These are phyloP conservation scores for Chenopodium quinoa DNA, from an alignment of 148 eudicot genomes.

Conservation along the genomic window DNA sequence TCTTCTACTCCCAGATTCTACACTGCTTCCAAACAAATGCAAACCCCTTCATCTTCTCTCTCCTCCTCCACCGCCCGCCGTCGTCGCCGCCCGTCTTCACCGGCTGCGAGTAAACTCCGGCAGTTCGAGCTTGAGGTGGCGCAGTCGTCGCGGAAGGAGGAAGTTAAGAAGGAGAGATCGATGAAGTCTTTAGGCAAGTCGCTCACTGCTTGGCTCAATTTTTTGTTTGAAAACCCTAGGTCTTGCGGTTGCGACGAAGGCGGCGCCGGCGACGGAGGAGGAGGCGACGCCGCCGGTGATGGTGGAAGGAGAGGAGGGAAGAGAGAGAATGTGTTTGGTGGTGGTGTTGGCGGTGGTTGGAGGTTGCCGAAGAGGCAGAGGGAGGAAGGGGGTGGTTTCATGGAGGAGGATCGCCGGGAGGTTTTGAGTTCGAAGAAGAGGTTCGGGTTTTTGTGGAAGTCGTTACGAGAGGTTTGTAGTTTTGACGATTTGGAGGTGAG, in stretches of 20 bases:
- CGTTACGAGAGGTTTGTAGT: slow-evolving; percentile 75
- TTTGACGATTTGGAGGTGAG: slow-evolving; percentile 86
- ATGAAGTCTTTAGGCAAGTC: slow-evolving; percentile 65
- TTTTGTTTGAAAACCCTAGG: slow-evolving; percentile 73
- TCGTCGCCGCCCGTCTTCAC: slow-evolving; percentile 23
- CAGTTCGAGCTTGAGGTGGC: slow-evolving; percentile 71
- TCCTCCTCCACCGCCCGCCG: slow-evolving; percentile 32
- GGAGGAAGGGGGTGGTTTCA: slow-evolving; percentile 34
- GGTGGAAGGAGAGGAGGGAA: slow-evolving; percentile 46
- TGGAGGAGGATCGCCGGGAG: slow-evolving; percentile 8
- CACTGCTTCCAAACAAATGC: slow-evolving; percentile 47
- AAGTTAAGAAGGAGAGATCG: slow-evolving; percentile 54
- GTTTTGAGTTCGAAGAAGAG: slow-evolving; percentile 25
- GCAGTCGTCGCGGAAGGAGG: slow-evolving; percentile 62
- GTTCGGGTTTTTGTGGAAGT: slow-evolving; percentile 44
- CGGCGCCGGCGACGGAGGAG: slow-evolving; percentile 19
- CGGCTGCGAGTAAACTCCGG: slow-evolving; percentile 45
- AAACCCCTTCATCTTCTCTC: slow-evolving; percentile 43
- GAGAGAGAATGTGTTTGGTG: slow-evolving; percentile 46
- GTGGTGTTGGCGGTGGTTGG: slow-evolving; percentile 42
- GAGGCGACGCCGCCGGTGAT: slow-evolving; percentile 14
- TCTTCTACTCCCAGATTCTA: slow-evolving; percentile 45
- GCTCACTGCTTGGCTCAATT: slow-evolving; percentile 83
- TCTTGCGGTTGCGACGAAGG: slow-evolving; percentile 51
- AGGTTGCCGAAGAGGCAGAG: slow-evolving; percentile 70